phyloP scores from a whole-genome alignment of 2,329 filamentous ascomycete genomes.

The Colletotrichum ledebouriae region DNA sequence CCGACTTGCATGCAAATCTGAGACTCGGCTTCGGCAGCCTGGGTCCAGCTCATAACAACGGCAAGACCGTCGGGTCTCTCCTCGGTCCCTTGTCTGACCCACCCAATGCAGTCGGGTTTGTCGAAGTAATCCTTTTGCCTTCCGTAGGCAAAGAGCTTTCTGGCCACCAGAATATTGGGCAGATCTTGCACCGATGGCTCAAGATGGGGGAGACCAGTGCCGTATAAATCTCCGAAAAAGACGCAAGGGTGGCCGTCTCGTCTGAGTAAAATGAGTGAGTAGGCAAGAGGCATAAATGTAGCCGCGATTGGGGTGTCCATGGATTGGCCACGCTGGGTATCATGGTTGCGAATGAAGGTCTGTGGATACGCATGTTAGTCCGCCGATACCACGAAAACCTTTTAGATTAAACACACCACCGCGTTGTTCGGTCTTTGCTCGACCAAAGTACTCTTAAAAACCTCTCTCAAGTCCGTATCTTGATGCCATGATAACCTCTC shows the following conservation, averaged over 20 bases:
- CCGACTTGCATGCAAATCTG: constrained; percentile 33
- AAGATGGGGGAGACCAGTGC: constrained; percentile 17
- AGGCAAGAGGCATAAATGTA: constrained; percentile 32
- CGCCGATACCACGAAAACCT: too few relatives aligned
- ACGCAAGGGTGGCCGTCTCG: constrained; percentile 37
- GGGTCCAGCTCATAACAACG: constrained; percentile 33
- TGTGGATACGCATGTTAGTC: background rate
- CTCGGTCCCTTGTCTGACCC: constrained; percentile 29
- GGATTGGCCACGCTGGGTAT: constrained; percentile 38
- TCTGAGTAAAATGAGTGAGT: constrained; percentile 32
- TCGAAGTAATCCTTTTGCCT: constrained; percentile 36
- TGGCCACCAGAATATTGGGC: constrained; percentile 25
- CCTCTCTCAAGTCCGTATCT: constrained; percentile 26
- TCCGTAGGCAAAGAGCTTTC: constrained; percentile 33
- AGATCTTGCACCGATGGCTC: constrained; percentile 19
- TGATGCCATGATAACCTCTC: constrained; percentile 36
- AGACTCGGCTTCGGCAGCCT: constrained; percentile 10
- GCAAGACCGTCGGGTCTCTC: constrained; percentile 30
- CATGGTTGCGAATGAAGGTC: constrained; percentile 41
- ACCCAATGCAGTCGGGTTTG: constrained; percentile 28
- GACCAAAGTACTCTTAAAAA: constrained; percentile 32
- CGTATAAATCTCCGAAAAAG: constrained; percentile 39
- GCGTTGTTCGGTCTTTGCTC: constrained; percentile 36
- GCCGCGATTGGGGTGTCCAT: constrained; percentile 35
- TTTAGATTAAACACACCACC: constrained; percentile 16